Percentiles rank a stretch among this genome's conserved stretches.
Evolutionary conservation across 495 filamentous ascomycete species (phyloP).

Genomic region (Xylaria acuta): DNA sequence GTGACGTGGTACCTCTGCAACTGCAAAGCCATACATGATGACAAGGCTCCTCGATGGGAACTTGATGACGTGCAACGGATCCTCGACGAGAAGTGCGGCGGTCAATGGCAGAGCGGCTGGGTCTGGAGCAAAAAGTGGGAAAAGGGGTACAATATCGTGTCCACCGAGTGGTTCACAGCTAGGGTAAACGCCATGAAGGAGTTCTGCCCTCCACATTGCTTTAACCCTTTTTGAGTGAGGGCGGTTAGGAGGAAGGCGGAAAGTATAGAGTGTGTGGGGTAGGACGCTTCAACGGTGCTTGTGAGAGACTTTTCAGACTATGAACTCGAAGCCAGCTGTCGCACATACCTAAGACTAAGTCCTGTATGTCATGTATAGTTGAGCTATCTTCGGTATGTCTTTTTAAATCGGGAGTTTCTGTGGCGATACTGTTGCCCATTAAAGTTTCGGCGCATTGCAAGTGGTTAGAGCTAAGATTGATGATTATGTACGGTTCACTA

Average conservation of each 20-base stretch:
- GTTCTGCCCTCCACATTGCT: background rate
- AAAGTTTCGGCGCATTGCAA: no score
- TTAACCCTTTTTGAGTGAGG: background rate
- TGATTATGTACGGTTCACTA: no score
- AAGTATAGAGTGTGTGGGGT: no score
- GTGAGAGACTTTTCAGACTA: no score
- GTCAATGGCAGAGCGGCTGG: constrained; percentile 27
- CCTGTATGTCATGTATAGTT: no score
- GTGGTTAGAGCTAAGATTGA: no score
- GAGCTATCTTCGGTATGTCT: no score
- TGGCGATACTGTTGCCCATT: no score
- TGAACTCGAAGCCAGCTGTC: no score
- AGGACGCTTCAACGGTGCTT: no score
- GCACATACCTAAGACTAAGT: no score
- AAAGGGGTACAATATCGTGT: constrained; percentile 26
- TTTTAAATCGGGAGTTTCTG: no score
- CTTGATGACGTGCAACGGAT: constrained; percentile 30
- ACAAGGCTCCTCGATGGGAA: constrained; percentile 21
- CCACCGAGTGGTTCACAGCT: background rate
- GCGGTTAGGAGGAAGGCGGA: background rate
- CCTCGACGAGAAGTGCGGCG: constrained; percentile 28
- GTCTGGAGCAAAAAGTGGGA: constrained; percentile 36
- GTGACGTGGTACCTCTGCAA: constrained; percentile 56
- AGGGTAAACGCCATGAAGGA: background rate
- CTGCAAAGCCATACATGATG: constrained; percentile 31